Conservation (phyloP, 805 yeast genomes). For the Metschnikowia anglica region DNA sequence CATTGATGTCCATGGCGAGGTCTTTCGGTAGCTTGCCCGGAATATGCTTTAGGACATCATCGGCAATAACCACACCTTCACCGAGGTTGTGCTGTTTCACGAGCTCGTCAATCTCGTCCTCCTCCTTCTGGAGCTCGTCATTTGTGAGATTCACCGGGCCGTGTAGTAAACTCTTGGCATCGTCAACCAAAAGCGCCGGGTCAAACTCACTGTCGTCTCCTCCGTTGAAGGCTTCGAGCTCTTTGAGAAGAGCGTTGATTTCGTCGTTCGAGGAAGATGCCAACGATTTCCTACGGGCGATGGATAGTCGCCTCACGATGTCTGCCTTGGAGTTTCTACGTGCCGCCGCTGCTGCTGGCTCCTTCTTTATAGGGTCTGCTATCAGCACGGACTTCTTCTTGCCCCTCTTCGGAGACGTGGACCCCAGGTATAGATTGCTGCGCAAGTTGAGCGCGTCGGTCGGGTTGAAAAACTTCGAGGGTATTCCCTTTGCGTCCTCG, state of each 20-base stretch:
- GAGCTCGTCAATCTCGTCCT: constrained; percentile 38
- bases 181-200: constrained; percentile 10
- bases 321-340: constrained; percentile 19
- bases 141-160: constrained; percentile 26
- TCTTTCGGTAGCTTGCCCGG: constrained; percentile 9
- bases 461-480: constrained; percentile 51
- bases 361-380: constrained; percentile 5
- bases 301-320: constrained; percentile 29
- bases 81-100: constrained; percentile 37
- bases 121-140: constrained; percentile 28
- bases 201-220: constrained; percentile 20
- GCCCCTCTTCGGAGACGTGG: constrained; percentile 23
- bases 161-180: constrained; percentile 14
- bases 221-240: constrained; percentile 31
- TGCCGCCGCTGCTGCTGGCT: background rate
- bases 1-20: constrained; percentile 31
- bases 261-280: constrained; percentile 42
- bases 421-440: constrained; percentile 44
- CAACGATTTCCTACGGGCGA: constrained; percentile 38
- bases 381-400: constrained; percentile 1
- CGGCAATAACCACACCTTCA: constrained; percentile 32
- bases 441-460: constrained; percentile 59
- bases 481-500: constrained; percentile 23
- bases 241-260: constrained; percentile 36
- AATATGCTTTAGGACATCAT: background rate